Percentiles rank a stretch among this genome's conserved stretches.
Evolutionary conservation across 148 eudicot species (phyloP).

Genomic region (Fagopyrum homotropicum): DNA sequence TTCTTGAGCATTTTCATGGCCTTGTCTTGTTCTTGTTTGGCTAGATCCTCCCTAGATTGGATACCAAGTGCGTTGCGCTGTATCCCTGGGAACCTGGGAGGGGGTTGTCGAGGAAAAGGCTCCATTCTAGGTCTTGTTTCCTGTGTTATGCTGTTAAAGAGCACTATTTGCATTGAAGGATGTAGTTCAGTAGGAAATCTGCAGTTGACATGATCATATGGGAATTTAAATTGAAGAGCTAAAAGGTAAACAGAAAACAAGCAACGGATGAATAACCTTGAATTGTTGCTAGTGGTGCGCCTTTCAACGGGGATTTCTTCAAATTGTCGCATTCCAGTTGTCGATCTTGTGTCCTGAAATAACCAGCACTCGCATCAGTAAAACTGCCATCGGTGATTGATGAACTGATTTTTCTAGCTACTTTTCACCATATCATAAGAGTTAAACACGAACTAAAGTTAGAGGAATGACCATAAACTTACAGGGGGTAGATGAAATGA

Average conservation of each 20-base stretch:
- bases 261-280: neutral
- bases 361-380: neutral
- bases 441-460: neutral
- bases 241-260: neutral
- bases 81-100: neutral
- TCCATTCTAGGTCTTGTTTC: slow-evolving; percentile 2
- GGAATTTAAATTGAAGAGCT: neutral
- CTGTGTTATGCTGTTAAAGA: neutral
- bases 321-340: neutral
- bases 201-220: neutral
- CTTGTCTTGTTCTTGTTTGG: slow-evolving; percentile 37
- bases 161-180: slow-evolving; percentile 7
- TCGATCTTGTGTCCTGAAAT: slow-evolving; percentile 5
- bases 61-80: neutral
- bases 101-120: neutral
- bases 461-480: neutral
- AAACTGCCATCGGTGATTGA: too few species aligned
- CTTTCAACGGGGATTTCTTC: slow-evolving; percentile 8
- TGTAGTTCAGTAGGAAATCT: slow-evolving; percentile 4
- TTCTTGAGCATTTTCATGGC: slow-evolving; percentile 46
- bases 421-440: neutral
- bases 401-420: too few species aligned
- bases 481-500: neutral
- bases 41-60: slow-evolving; percentile 16
- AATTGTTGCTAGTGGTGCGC: neutral